Evolutionary conservation across 805 yeast genomes (phyloP), one percentile per base, ranked within the genome.

Genomic region (Kazachstania taianensis): DNA sequence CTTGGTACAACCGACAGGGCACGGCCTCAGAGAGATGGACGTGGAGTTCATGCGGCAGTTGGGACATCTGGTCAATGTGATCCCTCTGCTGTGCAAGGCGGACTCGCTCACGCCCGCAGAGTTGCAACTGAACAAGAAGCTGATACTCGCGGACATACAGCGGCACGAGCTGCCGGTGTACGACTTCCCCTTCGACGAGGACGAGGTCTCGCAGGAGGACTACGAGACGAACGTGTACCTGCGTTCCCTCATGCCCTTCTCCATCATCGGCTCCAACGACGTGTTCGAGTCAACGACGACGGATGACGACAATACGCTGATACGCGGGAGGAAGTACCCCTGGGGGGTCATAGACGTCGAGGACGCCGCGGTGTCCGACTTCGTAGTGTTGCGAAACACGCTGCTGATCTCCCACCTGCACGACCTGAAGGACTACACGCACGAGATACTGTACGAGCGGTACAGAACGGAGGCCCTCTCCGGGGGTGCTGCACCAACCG

Each of bases 361-460:
- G 50, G 75, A 78, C 57, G 78, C 87, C 23, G 79, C 78, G 37
- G 69, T 73, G 42, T 79, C 85, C 44, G 96, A 86, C 59, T 81
- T 86, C 55, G 73, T 83, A 30, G 72, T 81, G 28, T 68, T 86
- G 57, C 77, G 86, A 57, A 84, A 83, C 51, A 74, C 86, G 4
- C 64, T 86, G 41, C 70, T 86, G 51, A 80, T 82, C 50, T 77
- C 92, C 13, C 95, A 85, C 61, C 70, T 86, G 59, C 78, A 78
- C 55, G 96, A 86, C 54, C 75, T 86, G 59, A 84, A 84, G 62
- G 96, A 86, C 50, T 70, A 73, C 51, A 86, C 96, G 6, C 94
- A 82, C 56, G 94, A 85, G 55, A 71, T 78, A 28, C 65, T 86
- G 44, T 86, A 86, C 59, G 96, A 86, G 59, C 78, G 77, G 54